phyloP scores from a whole-genome alignment of 2,329 filamentous ascomycete genomes.

The Emmonsiellopsis sp. region DNA sequence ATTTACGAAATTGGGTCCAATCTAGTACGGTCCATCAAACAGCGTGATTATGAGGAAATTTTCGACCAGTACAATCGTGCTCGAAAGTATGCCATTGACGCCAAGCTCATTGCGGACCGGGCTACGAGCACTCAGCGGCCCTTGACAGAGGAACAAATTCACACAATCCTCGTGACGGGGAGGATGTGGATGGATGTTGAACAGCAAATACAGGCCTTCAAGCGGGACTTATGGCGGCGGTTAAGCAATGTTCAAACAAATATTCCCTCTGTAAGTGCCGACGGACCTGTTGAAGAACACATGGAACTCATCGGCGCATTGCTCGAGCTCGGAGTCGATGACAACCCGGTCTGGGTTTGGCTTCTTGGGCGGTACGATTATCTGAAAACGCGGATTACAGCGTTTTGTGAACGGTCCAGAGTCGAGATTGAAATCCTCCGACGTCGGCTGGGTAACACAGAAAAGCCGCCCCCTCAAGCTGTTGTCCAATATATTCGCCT shows the following conservation, averaged over 20 bases:
- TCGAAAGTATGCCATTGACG: conserved; percentile 71
- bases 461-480: conserved; percentile 59
- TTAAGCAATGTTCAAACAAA: conserved; percentile 58
- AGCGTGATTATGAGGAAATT: conserved; percentile 79
- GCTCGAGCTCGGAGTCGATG: conserved; percentile 86
- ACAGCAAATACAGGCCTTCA: conserved; percentile 75
- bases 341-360: conserved; percentile 97
- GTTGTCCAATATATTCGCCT: conserved; percentile 69
- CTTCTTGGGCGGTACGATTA: conserved; percentile 81
- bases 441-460: conserved; percentile 63
- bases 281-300: conserved; percentile 62
- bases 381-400: conserved; percentile 73
- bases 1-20: conserved; percentile 71
- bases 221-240: conserved; percentile 78
- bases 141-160: conserved; percentile 68
- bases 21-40: conserved; percentile 75
- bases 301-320: conserved; percentile 85
- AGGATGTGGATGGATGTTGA: conserved; percentile 95
- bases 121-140: conserved; percentile 41
- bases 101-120: conserved; percentile 56
- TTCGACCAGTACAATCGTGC: conserved; percentile 81
- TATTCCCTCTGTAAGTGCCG: conserved; percentile 42
- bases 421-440: conserved; percentile 88
- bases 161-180: conserved; percentile 77
- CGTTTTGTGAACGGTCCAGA: conserved; percentile 72